Evolutionary conservation across 805 yeast genomes (phyloP).

Genomic region (Komagataella phaffii): DNA sequence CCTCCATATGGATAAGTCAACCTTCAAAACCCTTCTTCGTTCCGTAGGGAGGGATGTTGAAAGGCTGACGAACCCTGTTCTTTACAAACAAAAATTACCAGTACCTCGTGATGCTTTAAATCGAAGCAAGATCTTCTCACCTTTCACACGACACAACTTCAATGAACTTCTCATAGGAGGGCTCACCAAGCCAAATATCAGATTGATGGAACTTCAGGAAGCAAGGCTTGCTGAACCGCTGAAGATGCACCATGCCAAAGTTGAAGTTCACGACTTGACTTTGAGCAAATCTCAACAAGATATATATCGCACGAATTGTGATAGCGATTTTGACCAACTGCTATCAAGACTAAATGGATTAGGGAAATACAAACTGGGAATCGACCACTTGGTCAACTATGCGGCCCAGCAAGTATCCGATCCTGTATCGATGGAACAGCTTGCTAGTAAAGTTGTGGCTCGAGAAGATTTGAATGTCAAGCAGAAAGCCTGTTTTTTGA

Average conservation of each 20-base stretch:
- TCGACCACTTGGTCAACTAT: neutral
- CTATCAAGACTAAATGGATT: neutral
- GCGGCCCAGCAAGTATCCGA: neutral
- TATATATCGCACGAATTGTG: neutral
- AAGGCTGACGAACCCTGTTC: neutral
- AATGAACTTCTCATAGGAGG: neutral
- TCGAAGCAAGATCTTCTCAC: neutral
- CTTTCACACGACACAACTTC: neutral
- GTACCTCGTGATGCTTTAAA: neutral
- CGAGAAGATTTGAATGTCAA: neutral
- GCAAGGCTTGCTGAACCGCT: neutral
- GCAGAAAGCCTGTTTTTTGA: neutral
- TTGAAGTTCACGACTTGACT: neutral
- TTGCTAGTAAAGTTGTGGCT: neutral
- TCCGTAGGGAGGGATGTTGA: neutral
- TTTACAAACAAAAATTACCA: neutral
- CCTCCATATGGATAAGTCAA: neutral
- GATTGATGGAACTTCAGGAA: neutral
- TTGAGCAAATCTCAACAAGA: neutral
- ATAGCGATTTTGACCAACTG: neutral
- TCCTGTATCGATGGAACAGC: neutral
- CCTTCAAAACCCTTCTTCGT: neutral
- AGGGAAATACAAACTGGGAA: neutral
- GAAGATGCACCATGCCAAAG: neutral
- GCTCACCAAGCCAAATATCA: neutral